These are phyloP conservation scores for Aegilops speltoides DNA, from an alignment of 176 grass and related monocot species.

Conservation along the genomic window DNA sequence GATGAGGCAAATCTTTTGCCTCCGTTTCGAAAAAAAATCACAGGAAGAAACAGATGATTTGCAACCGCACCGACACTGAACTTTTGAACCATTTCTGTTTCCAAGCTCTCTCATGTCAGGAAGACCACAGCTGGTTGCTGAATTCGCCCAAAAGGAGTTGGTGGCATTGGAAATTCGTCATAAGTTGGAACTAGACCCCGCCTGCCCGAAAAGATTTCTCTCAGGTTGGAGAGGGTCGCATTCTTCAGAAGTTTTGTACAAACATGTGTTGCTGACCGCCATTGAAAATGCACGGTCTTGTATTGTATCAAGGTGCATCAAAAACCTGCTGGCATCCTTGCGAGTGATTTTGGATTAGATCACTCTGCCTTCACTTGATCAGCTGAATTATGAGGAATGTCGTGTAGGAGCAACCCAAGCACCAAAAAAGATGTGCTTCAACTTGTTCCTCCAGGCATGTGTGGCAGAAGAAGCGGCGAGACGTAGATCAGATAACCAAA, in stretches of 20 bases:
- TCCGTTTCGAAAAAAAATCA: background rate
- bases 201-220: background rate
- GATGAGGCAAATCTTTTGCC: too few relatives aligned
- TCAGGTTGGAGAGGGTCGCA: background rate
- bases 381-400: constrained; percentile 56
- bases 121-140: background rate
- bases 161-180: background rate
- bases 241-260: constrained; percentile 7
- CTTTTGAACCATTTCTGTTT: background rate
- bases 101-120: background rate
- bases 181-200: background rate
- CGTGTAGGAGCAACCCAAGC: constrained; percentile 69
- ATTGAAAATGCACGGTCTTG: background rate
- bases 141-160: background rate
- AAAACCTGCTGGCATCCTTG: background rate
- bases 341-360: background rate
- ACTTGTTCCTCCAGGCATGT: constrained; percentile 53
- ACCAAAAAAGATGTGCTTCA: constrained; percentile 61
- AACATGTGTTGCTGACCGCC: background rate
- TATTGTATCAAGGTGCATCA: background rate
- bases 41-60: background rate
- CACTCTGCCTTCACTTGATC: constrained; percentile 41
- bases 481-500: constrained; percentile 51
- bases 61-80: background rate
- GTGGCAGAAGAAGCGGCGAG: constrained; percentile 64